Evolutionary conservation across 139 green algal species (phyloP), one percentile per base, ranked within the genome.

Genomic region (Dunaliella primolecta): DNA sequence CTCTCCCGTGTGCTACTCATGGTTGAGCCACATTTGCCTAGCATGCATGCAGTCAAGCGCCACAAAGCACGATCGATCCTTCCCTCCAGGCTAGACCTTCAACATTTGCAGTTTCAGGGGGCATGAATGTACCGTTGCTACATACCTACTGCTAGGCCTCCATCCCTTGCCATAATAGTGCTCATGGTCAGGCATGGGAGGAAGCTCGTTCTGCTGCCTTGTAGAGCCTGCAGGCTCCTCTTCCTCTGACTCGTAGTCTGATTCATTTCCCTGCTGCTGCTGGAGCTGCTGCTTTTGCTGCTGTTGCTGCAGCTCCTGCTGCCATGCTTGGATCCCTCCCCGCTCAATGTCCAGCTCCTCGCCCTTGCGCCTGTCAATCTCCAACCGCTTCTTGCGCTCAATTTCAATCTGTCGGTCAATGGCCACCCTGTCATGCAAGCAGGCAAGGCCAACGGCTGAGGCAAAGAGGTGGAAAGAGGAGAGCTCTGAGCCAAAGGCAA

Each of bases 181-280:
- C 29, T 88, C 85, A 33, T 94, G 91, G 70, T 94, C 91, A 15
- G 84, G 84, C 82, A 88, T 87, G 0, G 46, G 11, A 23, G 32
- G 83, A 46, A 81, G 70, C 81, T 81, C n/a, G n/a, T n/a, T n/a
- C n/a, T n/a, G n/a, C n/a, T n/a, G n/a, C n/a, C n/a, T n/a, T n/a
- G n/a, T n/a, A n/a, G n/a, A n/a, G n/a, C n/a, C n/a, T n/a, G n/a
- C n/a, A n/a, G n/a, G n/a, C 29, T 64, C 75, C 29, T 86, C 85
- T 75, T 89, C 79, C 72, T 90, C 89, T 36, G 88, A 85, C 7
- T 93, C 91, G 71, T 92, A 92, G 38, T 94, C 91, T 46, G 88
- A 92, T 56, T 92, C 90, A 72, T 91, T 84, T 37, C 84, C 57
- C 31, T 3, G 2, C 71, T 29, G 82, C 85, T 25, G 74, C 46